Conservation (phyloP, 2,329 filamentous ascomycete genomes). For the Trichoderma sp. region DNA sequence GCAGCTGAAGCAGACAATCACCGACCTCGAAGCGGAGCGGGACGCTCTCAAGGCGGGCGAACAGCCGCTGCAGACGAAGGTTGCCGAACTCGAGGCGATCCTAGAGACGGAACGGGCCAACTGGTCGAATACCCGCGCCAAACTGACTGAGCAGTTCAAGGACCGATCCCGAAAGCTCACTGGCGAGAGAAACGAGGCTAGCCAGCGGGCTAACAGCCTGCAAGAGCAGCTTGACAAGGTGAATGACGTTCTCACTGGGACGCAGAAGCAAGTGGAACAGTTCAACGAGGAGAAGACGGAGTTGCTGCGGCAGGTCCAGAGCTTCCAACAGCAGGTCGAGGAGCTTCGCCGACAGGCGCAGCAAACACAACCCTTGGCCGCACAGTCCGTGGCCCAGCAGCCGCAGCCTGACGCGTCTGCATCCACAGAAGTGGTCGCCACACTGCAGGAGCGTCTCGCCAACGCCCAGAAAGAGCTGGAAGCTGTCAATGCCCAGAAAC, state of each 20-base stretch:
- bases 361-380: constrained; percentile 37
- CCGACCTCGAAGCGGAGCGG: constrained; percentile 65
- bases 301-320: constrained; percentile 48
- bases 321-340: constrained; percentile 48
- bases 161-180: constrained; percentile 58
- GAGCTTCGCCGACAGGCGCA: constrained; percentile 44
- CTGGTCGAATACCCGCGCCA: constrained; percentile 57
- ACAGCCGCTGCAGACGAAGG: constrained; percentile 55
- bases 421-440: constrained; percentile 51
- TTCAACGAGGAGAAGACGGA: constrained; percentile 40
- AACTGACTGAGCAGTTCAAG: constrained; percentile 65
- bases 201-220: constrained; percentile 55
- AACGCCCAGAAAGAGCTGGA: constrained; percentile 64
- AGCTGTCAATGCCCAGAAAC: constrained; percentile 67
- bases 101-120: constrained; percentile 58
- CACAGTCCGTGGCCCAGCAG: constrained; percentile 35
- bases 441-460: constrained; percentile 54
- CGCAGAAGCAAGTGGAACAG: constrained; percentile 44
- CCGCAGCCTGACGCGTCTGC: constrained; percentile 43
- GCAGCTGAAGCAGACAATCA: constrained; percentile 77
- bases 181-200: constrained; percentile 56
- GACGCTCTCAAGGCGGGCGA: constrained; percentile 57
- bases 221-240: constrained; percentile 53
- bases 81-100: constrained; percentile 54
- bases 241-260: constrained; percentile 58